Conservation (phyloP, 768 basidiomycete species). For the Mycena rosella region DNA sequence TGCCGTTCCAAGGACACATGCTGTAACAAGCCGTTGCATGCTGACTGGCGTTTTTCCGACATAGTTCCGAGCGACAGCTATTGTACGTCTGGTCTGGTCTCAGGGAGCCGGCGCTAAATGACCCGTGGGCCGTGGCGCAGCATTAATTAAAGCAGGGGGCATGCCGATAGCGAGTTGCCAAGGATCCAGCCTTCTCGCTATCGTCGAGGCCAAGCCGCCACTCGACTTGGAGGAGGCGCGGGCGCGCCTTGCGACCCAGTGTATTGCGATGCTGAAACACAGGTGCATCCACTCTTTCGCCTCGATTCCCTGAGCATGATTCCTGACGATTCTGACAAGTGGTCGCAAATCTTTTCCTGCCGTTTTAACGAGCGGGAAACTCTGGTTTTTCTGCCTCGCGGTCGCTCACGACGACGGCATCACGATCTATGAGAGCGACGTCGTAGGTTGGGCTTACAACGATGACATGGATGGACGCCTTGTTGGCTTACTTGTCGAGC, state of each 20-base stretch:
- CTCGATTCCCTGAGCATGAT: background rate
- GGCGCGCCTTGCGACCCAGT: slow-evolving; percentile 9
- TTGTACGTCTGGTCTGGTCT: background rate
- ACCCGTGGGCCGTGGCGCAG: background rate
- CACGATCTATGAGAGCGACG: slow-evolving; percentile 2
- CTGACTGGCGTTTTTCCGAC: no score
- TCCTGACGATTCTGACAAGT: background rate
- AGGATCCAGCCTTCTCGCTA: background rate
- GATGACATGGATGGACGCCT: background rate
- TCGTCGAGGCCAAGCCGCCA: slow-evolving; percentile 6
- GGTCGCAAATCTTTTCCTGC: slow-evolving; percentile 5
- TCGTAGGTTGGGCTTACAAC: background rate
- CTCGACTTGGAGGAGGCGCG: slow-evolving; percentile 7
- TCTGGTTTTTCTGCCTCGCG: slow-evolving; percentile 1
- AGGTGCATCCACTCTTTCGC: slow-evolving; percentile 1
- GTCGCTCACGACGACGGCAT: slow-evolving; percentile 1
- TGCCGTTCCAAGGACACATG: no score
- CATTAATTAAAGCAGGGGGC: background rate
- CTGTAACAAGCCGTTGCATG: no score
- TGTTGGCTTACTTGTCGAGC: slow-evolving; percentile 1
- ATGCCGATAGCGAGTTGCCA: background rate
- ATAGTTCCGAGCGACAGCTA: background rate
- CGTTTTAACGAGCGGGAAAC: slow-evolving; percentile 5
- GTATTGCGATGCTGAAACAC: slow-evolving; percentile 5
- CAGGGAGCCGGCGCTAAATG: background rate